These are phyloP conservation scores for Tilletia setariae DNA, from an alignment of 1,284 basidiomycete genomes.

Conservation along the genomic window DNA sequence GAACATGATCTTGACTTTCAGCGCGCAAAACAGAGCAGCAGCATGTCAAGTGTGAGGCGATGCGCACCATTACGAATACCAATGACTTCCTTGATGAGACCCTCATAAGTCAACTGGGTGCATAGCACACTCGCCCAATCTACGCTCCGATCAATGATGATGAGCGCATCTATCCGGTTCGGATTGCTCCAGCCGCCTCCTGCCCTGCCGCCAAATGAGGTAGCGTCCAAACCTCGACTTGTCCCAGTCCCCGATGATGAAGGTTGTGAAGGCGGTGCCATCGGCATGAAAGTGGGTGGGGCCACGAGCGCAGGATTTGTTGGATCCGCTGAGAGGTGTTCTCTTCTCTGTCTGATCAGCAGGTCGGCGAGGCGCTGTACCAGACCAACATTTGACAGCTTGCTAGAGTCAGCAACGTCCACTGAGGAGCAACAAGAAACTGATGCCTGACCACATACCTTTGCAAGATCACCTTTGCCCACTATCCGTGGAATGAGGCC, in stretches of 20 bases:
- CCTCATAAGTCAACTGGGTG: slow-evolving; percentile 95
- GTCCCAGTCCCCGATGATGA: background rate
- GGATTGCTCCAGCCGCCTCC: slow-evolving; percentile 30
- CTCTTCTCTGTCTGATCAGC: slow-evolving; percentile 64
- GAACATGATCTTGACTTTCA: background rate
- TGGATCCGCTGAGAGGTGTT: slow-evolving; percentile 53
- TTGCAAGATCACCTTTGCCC: slow-evolving; percentile 87
- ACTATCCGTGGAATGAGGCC: slow-evolving; percentile 87
- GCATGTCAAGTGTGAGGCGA: background rate
- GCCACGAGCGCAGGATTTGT: slow-evolving; percentile 37
- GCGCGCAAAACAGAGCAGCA: no score
- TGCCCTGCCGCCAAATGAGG: slow-evolving; percentile 28
- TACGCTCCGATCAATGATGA: slow-evolving; percentile 84
- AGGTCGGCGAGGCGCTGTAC: slow-evolving; percentile 57
- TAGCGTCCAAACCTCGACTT: no score
- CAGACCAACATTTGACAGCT: background rate
- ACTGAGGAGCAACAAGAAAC: no score
- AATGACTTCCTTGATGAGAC: slow-evolving; percentile 89
- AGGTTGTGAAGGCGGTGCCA: background rate
- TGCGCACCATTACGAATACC: slow-evolving; percentile 80
- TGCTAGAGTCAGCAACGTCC: background rate
- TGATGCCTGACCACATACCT: no score
- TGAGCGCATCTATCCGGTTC: slow-evolving; percentile 69
- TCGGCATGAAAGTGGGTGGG: slow-evolving; percentile 9
- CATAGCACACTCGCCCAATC: slow-evolving; percentile 94